These are phyloP conservation scores for Barnettozyma wickerhamii DNA, from an alignment of 805 yeast species.

Conservation along the genomic window DNA sequence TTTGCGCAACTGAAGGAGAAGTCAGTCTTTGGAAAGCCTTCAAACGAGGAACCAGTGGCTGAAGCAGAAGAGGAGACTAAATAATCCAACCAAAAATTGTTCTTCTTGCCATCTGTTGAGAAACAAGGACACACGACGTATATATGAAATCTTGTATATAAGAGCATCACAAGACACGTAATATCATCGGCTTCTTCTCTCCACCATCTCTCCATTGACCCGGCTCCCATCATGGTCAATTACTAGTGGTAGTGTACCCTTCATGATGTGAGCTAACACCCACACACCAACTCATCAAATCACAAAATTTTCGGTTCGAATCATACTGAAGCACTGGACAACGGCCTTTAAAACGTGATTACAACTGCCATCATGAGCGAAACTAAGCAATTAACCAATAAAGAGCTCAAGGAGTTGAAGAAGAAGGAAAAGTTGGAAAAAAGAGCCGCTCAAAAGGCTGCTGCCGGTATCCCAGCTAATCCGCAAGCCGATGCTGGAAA, in stretches of 20 bases:
- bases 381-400: constrained; percentile 49
- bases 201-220: too few relatives aligned
- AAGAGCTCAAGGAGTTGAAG: constrained; percentile 81
- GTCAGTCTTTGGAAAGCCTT: constrained; percentile 7
- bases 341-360: too few relatives aligned
- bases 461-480: constrained; percentile 48
- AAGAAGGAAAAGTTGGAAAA: constrained; percentile 90
- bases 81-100: neutral
- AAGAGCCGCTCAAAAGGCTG: constrained; percentile 82
- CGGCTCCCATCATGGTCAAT: too few relatives aligned
- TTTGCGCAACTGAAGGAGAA: constrained; percentile 12
- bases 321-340: too few relatives aligned
- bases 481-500: constrained; percentile 14
- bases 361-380: constrained; percentile 10
- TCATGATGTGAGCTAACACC: too few relatives aligned
- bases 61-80: constrained; percentile 1
- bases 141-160: neutral
- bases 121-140: neutral
- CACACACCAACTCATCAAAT: neutral
- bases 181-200: too few relatives aligned
- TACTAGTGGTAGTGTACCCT: too few relatives aligned
- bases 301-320: neutral
- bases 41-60: neutral
- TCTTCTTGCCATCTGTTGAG: too few relatives aligned
- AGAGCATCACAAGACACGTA: neutral